Evolutionary conservation across 306 rosid genomes (phyloP).

Genomic region (Begonia loranthoides): DNA sequence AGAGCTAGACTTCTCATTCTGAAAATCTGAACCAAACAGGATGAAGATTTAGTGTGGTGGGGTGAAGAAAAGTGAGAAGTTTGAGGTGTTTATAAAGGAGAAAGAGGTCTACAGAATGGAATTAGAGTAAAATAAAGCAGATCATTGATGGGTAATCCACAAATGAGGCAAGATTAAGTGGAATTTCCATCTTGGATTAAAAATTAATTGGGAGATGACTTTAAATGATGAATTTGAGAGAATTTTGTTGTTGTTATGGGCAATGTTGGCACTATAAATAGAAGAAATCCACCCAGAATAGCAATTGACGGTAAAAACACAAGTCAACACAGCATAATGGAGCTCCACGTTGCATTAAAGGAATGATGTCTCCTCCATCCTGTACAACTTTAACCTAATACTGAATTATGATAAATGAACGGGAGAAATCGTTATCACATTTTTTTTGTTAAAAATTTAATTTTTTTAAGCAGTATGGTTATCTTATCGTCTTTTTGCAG

Average conservation of each 20-base stretch:
- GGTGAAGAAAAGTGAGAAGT: not conserved
- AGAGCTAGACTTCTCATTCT: conserved; percentile 11
- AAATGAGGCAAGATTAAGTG: conserved; percentile 13
- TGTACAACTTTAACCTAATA: no score
- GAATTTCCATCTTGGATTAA: conserved; percentile 3
- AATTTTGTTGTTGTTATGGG: not conserved
- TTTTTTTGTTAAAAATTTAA: no score
- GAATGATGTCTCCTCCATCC: no score
- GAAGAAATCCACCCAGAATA: not conserved
- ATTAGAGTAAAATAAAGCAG: not conserved
- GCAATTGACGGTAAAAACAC: not conserved
- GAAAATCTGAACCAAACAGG: not conserved
- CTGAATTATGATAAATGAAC: no score
- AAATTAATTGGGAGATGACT: not conserved
- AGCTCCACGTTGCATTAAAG: no score
- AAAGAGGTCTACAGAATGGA: not conserved
- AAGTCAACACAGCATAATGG: not conserved
- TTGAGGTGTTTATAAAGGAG: not conserved
- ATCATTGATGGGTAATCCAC: conserved; percentile 4
- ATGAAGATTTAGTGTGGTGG: not conserved
- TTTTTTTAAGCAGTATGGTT: no score
- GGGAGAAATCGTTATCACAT: no score
- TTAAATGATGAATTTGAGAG: not conserved
- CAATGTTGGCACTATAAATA: not conserved
- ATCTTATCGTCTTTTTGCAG: no score